phyloP scores from a whole-genome alignment of 257 asterid genomes.

The Linaria vulgaris region DNA sequence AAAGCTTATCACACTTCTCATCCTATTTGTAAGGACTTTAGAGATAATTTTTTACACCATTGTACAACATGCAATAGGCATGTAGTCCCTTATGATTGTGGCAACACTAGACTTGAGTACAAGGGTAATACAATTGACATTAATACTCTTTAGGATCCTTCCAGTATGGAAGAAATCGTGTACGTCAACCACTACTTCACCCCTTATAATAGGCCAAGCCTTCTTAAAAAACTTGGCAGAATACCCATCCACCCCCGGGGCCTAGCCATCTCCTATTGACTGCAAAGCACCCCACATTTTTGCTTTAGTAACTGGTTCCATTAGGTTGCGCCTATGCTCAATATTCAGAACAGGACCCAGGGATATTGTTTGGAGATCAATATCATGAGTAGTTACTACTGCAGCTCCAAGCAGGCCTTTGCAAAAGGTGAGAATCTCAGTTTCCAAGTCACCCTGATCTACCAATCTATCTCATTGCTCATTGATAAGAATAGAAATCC shows the following conservation, averaged over 20 bases:
- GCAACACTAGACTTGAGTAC: background rate
- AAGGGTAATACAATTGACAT: background rate
- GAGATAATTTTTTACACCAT: background rate
- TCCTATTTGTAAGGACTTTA: background rate
- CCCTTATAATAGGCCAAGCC: too few species aligned
- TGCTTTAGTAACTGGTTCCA: too few species aligned
- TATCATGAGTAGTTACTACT: background rate
- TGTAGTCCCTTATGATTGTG: background rate
- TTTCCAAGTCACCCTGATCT: background rate
- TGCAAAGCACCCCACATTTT: too few species aligned
- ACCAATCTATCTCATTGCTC: background rate
- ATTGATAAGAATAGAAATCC: background rate
- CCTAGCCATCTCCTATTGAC: background rate
- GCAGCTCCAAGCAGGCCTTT: background rate
- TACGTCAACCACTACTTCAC: background rate
- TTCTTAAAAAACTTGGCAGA: too few species aligned
- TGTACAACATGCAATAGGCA: background rate
- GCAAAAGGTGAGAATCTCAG: background rate
- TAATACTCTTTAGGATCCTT: too few species aligned
- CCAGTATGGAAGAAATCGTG: background rate
- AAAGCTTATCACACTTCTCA: too few species aligned
- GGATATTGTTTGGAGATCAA: background rate
- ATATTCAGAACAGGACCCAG: background rate
- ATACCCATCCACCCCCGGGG: too few species aligned
- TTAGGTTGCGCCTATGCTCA: too few species aligned